A percentile compares a stretch with the other conserved stretches of the same genome.
Conservation (phyloP, 2,329 filamentous ascomycete species). For the Trichoderma oligosporum region DNA sequence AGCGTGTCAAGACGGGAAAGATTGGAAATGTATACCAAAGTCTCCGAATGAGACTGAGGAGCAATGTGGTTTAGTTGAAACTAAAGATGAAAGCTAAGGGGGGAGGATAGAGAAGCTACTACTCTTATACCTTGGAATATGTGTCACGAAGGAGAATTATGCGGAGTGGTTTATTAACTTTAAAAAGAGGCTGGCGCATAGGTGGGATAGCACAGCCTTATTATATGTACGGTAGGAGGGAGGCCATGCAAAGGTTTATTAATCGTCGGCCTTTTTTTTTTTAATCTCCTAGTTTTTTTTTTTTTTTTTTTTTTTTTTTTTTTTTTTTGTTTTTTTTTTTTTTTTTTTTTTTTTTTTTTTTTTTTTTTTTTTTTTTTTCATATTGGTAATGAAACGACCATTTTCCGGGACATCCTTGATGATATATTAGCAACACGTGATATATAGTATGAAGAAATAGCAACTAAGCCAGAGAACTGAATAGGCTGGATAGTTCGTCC, state of each 20-base stretch:
- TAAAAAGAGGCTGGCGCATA: conserved; percentile 28
- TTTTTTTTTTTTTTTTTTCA: conserved; percentile 21
- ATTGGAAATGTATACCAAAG: background rate
- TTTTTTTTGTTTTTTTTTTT: conserved; percentile 24
- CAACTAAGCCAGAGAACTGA: conserved; percentile 48
- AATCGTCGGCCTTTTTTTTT: conserved; percentile 24
- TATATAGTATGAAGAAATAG: no score
- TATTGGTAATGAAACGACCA: conserved; percentile 21
- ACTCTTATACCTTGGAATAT: conserved; percentile 16
- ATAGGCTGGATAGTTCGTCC: conserved; percentile 71
- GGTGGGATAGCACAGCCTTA: conserved; percentile 28
- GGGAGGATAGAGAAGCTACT: background rate
- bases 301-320: conserved; percentile 23
- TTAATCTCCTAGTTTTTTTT: conserved; percentile 22
- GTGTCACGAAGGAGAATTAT: conserved; percentile 11
- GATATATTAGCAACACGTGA: no score
- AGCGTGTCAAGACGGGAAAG: background rate
- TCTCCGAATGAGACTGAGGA: background rate
- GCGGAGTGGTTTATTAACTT: conserved; percentile 17
- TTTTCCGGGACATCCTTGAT: no score
- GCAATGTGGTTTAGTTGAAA: background rate
- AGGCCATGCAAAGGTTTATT: conserved; percentile 24
- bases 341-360: conserved; percentile 26
- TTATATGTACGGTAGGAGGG: conserved; percentile 27
- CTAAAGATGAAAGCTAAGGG: background rate